Evolutionary conservation across 2,329 filamentous ascomycete species (phyloP), one percentile per base, ranked within the genome.

Genomic region (Diplodia sapinea): DNA sequence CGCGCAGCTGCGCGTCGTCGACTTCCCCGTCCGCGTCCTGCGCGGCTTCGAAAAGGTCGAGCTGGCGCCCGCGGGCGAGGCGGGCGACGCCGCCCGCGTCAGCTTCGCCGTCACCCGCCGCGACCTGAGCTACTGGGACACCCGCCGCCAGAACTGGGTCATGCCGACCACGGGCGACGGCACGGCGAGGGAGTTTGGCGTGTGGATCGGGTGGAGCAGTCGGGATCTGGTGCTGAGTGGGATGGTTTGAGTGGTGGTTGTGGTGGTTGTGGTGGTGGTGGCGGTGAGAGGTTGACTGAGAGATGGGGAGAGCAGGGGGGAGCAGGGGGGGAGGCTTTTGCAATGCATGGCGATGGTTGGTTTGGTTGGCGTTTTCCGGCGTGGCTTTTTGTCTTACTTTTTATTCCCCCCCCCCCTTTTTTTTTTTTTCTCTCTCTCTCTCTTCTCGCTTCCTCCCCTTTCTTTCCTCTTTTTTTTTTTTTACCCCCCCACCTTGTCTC

Each of bases 1-100:
- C 13, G 26, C 29, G 17, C 43, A 50, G 47, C 59, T 63, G 13
- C 50, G 23, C 20, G 59, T 63, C 29, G 23, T 63, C 59, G 89
- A 92, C 33, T 93, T 92, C 57, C 78, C 79, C 0, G 74, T 79
- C 4, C 68, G 74, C 2, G 77, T 79, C 17, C 71, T 84, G 5
- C 72, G 82, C 4, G 78, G 75, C 1, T 84, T 82, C 57, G 80
- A 82, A 23, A 84, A 83, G 70, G 51, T 82, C 8, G 62, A 73
- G 15, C 66, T 82, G 0, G 70, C 73, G 47, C 73, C 74, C n/a
- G 31, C 71, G 26, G 65, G 68, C 49, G 33, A 61, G 33, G 9
- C 31, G 5, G 66, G 62, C 20, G 70, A 69, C 12, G 62, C 72
- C 62, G 15, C 31, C 17, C 64, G 68, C 36, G 78, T 81, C 0